Conservation (phyloP, 441 rosid genomes). For the Sinapis alba region DNA sequence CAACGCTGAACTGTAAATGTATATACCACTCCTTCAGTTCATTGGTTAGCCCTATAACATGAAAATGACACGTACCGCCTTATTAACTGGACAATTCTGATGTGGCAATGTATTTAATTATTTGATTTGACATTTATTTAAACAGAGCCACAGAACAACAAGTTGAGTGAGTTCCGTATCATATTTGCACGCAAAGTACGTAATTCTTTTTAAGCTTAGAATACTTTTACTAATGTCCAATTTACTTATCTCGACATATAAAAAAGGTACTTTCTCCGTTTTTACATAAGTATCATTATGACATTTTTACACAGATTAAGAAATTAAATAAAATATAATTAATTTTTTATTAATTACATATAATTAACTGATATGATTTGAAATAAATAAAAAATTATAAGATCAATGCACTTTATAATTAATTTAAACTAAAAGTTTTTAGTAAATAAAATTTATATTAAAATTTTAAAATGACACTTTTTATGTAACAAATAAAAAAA, state of each 20-base stretch:
- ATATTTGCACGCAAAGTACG: conserved; percentile 9
- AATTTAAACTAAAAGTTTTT: no score
- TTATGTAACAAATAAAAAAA: no score
- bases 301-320: no score
- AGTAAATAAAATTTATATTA: no score
- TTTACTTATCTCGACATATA: neutral
- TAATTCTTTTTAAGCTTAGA: conserved; percentile 13
- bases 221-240: neutral
- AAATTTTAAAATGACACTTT: no score
- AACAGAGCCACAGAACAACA: neutral
- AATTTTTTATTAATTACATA: no score
- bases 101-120: conserved; percentile 13
- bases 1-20: conserved; percentile 29
- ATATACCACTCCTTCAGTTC: conserved; percentile 22
- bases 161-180: conserved; percentile 7
- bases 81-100: neutral
- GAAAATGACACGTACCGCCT: conserved; percentile 8
- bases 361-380: no score
- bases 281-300: no score
- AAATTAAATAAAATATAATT: no score
- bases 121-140: conserved; percentile 19
- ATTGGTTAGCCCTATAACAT: conserved; percentile 17
- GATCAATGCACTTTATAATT: no score
- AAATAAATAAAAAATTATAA: no score
- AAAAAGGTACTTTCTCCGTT: no score